Conservation (phyloP, 768 basidiomycete genomes). For the Leucocoprinus leucothites region DNA sequence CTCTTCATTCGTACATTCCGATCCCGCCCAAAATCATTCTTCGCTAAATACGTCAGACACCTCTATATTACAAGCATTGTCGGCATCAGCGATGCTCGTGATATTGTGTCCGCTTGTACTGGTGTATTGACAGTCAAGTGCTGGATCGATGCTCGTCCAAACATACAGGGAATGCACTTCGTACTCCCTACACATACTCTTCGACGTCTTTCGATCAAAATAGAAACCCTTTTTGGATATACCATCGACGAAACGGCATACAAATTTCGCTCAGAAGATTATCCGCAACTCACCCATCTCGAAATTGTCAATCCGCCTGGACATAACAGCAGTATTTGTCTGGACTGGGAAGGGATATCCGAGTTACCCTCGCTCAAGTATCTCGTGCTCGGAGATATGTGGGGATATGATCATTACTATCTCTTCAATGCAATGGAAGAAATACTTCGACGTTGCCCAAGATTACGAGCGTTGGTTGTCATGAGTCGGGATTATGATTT, state of each 20-base stretch:
- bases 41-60: constrained; percentile 23
- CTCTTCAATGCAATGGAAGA: constrained; percentile 18
- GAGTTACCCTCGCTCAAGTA: constrained; percentile 28
- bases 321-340: not conserved
- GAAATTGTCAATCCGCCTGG: constrained; percentile 26
- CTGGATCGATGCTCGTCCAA: constrained; percentile 21
- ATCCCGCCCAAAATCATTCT: constrained; percentile 24
- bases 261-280: not conserved
- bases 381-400: constrained; percentile 27
- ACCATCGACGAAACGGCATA: not conserved
- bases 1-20: constrained; percentile 28
- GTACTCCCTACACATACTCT: constrained; percentile 11
- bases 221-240: constrained; percentile 18
- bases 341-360: constrained; percentile 25
- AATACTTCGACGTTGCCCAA: constrained; percentile 17
- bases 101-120: constrained; percentile 24
- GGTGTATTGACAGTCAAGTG: constrained; percentile 22
- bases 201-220: constrained; percentile 21
- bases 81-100: constrained; percentile 16
- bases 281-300: constrained; percentile 25
- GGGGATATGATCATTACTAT: constrained; percentile 13
- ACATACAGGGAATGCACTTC: constrained; percentile 5
- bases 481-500: constrained; percentile 22
- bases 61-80: constrained; percentile 24
- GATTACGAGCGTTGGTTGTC: constrained; percentile 22